These are phyloP conservation scores for Tuber indicum DNA, from an alignment of 495 filamentous ascomycete species.

Conservation along the genomic window DNA sequence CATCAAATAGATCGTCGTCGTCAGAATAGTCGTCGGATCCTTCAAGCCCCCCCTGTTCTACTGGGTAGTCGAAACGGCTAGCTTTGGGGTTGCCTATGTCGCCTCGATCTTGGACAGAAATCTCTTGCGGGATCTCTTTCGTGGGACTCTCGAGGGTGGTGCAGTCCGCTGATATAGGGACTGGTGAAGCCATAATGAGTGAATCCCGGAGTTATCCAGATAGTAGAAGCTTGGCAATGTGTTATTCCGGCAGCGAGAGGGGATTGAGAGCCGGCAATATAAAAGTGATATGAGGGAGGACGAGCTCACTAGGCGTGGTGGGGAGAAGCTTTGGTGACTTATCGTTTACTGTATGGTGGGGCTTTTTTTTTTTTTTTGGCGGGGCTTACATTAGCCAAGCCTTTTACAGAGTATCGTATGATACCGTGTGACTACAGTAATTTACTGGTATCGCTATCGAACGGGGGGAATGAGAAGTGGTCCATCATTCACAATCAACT, in stretches of 20 bases:
- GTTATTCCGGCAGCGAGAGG: neutral
- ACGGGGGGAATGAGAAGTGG: too few relatives aligned
- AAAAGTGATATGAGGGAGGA: neutral
- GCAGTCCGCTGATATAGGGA: neutral
- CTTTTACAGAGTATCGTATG: neutral
- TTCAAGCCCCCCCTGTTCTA: slow-evolving; percentile 43
- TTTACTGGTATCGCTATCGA: neutral
- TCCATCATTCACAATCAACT: neutral
- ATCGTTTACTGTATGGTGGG: neutral
- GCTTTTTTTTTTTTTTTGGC: neutral
- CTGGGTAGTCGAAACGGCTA: slow-evolving; percentile 40
- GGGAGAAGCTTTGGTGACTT: neutral
- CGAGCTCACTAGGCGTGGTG: neutral
- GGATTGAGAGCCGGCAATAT: neutral
- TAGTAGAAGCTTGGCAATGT: neutral
- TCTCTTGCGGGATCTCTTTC: neutral
- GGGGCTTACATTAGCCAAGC: neutral
- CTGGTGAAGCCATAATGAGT: neutral
- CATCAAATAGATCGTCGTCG: slow-evolving; percentile 47
- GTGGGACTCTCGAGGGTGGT: neutral
- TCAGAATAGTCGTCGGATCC: slow-evolving; percentile 54
- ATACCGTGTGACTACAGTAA: too few relatives aligned
- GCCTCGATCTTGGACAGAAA: neutral
- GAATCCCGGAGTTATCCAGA: neutral
- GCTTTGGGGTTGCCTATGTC: slow-evolving; percentile 11